Base-by-base conservation (phyloP, 2,329 filamentous ascomycete genomes). In the Colletotrichum tropicicola region DNA sequence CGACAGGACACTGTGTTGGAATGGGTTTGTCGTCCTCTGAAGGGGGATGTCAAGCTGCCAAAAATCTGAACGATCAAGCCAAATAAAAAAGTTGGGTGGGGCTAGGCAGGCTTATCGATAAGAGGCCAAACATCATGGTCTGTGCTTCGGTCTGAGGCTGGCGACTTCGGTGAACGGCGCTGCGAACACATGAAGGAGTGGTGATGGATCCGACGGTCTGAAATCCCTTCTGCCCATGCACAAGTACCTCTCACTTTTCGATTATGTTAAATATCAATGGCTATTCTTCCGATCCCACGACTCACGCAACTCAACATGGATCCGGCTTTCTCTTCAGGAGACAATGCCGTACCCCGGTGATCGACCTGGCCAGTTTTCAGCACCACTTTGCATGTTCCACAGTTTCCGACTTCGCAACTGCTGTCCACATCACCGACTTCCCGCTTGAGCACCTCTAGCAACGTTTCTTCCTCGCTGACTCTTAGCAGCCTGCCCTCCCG, bases 371-470 rank as follows among this genome's bases (percentile, higher is more conserved):
- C 85, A 3, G 70, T 69, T 68, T 71, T 78, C 32, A 87, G 66
- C 2, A 55, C 68, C 17, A 86, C 72, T 69, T 77, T 82, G 70
- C 84, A 87, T 3, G 84, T 87, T 1, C 82, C 84, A 55, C 84
- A 87, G 64, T 85, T 87, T 0, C 85, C 84, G 2, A 85, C 84
- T 68, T 85, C 81, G 68, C 85, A 87, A 66, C 82, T 84, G 15
- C 80, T 84, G 1, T 80, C 74, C 2, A 85, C 72, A 5, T 79
- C 78, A 68, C 7, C 79, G 56, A 83, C 81, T 49, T 80, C 73
- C 28, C 73, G 73, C 65, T 79, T 76, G 37, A 87, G 73, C 3
- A 80, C 82, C 68, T 85, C 82, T 3, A 87, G 74, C 13, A 87
- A 71, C 28, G 80, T 84, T 71, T 86, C 83, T 4, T 85, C 83